Conservation (phyloP, 2,329 filamentous ascomycete species). For the Aureobasidium uvarum region DNA sequence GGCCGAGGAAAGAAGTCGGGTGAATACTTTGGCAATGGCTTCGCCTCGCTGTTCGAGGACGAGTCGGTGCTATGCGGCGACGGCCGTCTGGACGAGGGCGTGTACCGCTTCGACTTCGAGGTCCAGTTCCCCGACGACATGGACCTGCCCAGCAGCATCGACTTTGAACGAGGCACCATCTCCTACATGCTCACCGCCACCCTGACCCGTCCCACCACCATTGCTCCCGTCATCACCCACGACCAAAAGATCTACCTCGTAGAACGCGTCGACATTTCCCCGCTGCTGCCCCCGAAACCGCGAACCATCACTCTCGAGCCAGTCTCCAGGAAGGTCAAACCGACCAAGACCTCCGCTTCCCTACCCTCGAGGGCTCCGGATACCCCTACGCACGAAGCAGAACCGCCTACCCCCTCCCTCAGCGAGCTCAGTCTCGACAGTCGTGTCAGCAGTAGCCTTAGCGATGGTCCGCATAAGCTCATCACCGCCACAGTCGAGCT, state of each 20-base stretch:
- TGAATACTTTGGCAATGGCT: constrained; percentile 70
- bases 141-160: constrained; percentile 84
- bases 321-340: constrained; percentile 67
- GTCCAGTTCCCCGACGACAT: constrained; percentile 65
- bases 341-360: constrained; percentile 47
- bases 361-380: constrained; percentile 30
- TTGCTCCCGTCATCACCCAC: constrained; percentile 74
- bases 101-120: constrained; percentile 78
- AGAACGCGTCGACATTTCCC: constrained; percentile 81
- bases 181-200: constrained; percentile 89
- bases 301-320: constrained; percentile 85
- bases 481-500: constrained; percentile 86
- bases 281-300: constrained; percentile 69
- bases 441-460: constrained; percentile 62
- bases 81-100: constrained; percentile 68
- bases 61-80: constrained; percentile 77
- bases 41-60: constrained; percentile 79
- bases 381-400: constrained; percentile 27
- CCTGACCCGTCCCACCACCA: constrained; percentile 82
- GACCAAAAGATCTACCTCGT: constrained; percentile 77
- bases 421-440: constrained; percentile 51
- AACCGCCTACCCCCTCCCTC: constrained; percentile 19
- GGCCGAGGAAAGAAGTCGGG: constrained; percentile 54
- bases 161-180: constrained; percentile 95
- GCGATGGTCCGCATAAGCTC: constrained; percentile 63